These are phyloP conservation scores for Hibiscus syriacus DNA, from an alignment of 345 rosid genomes.

Conservation along the genomic window DNA sequence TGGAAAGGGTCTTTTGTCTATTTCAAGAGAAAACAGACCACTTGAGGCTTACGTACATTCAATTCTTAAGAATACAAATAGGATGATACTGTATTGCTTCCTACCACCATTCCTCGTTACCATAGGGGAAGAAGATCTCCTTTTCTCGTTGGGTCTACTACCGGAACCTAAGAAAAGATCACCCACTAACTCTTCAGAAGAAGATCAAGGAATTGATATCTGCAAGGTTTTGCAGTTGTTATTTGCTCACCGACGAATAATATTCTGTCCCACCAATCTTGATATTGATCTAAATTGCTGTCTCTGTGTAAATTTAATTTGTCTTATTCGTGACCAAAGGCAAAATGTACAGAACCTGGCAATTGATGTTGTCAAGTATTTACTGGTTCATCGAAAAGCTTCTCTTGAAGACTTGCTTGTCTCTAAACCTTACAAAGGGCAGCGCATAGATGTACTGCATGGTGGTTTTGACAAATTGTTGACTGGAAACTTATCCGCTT, in stretches of 20 bases:
- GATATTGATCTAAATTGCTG: slow-evolving; percentile 95
- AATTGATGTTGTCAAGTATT: slow-evolving; percentile 71
- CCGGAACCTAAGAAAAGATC: slow-evolving; percentile 60
- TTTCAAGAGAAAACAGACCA: slow-evolving; percentile 72
- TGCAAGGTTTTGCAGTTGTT: slow-evolving; percentile 76
- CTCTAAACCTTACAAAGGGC: slow-evolving; percentile 83
- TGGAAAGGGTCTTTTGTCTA: slow-evolving; percentile 86
- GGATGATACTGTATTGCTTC: slow-evolving; percentile 86
- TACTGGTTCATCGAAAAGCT: slow-evolving; percentile 84
- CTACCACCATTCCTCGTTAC: slow-evolving; percentile 80
- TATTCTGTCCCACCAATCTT: slow-evolving; percentile 91
- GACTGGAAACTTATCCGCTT: slow-evolving; percentile 63
- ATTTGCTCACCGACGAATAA: slow-evolving; percentile 79
- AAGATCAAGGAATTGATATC: slow-evolving; percentile 71
- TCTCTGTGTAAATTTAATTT: slow-evolving; percentile 74
- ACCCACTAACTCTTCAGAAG: slow-evolving; percentile 38
- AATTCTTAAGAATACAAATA: slow-evolving; percentile 81
- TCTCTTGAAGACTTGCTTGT: slow-evolving; percentile 86
- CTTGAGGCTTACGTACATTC: slow-evolving; percentile 91
- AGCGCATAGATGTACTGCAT: slow-evolving; percentile 67
- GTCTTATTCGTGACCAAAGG: slow-evolving; percentile 78
- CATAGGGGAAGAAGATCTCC: slow-evolving; percentile 82
- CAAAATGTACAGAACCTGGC: slow-evolving; percentile 75
- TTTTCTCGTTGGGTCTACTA: slow-evolving; percentile 64
- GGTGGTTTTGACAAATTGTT: slow-evolving; percentile 92